A percentile compares a stretch with the other conserved stretches of the same genome.
phyloP scores from a whole-genome alignment of 805 yeast species.

The Dipodascopsis uninucleata region DNA sequence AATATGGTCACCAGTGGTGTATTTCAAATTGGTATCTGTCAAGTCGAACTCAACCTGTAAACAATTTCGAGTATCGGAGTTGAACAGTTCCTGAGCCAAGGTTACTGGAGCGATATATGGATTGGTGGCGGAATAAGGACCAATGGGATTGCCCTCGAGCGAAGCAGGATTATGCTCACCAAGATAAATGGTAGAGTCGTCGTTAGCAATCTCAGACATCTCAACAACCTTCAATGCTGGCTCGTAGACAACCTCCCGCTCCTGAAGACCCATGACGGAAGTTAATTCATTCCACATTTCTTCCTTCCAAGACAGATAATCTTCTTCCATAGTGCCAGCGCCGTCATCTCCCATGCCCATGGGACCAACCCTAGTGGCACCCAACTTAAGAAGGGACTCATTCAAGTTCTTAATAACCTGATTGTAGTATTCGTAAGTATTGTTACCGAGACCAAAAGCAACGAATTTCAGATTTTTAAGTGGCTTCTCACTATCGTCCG shows the following conservation, averaged over 20 bases:
- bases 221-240: conserved; percentile 50
- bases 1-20: conserved; percentile 93
- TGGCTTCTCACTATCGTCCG: conserved; percentile 34
- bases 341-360: conserved; percentile 96
- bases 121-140: conserved; percentile 73
- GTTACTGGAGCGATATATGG: conserved; percentile 76
- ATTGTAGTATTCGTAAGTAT: conserved; percentile 89
- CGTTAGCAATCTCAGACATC: conserved; percentile 33
- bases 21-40: conserved; percentile 66
- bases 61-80: conserved; percentile 61
- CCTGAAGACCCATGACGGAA: conserved; percentile 62
- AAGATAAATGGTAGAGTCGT: conserved; percentile 48
- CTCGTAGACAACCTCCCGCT: conserved; percentile 74
- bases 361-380: conserved; percentile 70
- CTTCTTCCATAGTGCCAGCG: conserved; percentile 90
- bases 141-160: conserved; percentile 39
- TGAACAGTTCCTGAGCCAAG: conserved; percentile 65
- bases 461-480: conserved; percentile 61
- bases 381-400: conserved; percentile 52
- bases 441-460: conserved; percentile 89
- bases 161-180: conserved; percentile 80
- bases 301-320: conserved; percentile 91
- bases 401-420: conserved; percentile 63
- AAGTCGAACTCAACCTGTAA: conserved; percentile 87
- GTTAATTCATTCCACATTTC: conserved; percentile 61